These are phyloP conservation scores for Verbascum thapsus DNA, from an alignment of 257 asterid genomes.

Conservation along the genomic window DNA sequence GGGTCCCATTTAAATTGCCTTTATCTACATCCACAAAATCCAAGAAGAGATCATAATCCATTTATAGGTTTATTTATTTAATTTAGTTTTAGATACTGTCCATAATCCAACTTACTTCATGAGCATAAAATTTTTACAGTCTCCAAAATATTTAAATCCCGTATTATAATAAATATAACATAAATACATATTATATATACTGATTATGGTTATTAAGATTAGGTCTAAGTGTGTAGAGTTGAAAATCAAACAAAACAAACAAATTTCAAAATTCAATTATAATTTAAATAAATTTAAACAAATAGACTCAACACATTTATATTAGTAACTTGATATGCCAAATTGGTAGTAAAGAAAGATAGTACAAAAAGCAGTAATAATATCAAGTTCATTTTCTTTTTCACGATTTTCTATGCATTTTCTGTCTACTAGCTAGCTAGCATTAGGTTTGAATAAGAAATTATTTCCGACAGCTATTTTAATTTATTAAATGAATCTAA, in stretches of 20 bases:
- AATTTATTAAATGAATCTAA: background rate
- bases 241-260: no score
- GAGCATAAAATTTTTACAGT: no score
- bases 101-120: no score
- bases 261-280: no score
- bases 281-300: no score
- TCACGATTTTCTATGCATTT: background rate
- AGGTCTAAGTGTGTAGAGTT: no score
- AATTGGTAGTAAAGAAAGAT: conserved; percentile 8
- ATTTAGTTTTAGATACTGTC: conserved; percentile 13
- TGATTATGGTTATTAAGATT: conserved; percentile 1
- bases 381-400: conserved; percentile 12
- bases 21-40: conserved; percentile 61
- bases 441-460: conserved; percentile 5
- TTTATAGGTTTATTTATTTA: conserved; percentile 40
- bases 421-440: background rate
- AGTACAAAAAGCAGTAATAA: conserved; percentile 15
- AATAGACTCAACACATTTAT: no score
- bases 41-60: conserved; percentile 43
- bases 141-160: no score
- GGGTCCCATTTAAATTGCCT: conserved; percentile 38
- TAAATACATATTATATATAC: no score
- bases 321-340: no score
- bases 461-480: conserved; percentile 4
- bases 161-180: no score